Percentiles rank a stretch among this genome's conserved stretches.
Evolutionary conservation across 106 monocot genomes (phyloP).

Genomic region (Xerophyta viscosa): DNA sequence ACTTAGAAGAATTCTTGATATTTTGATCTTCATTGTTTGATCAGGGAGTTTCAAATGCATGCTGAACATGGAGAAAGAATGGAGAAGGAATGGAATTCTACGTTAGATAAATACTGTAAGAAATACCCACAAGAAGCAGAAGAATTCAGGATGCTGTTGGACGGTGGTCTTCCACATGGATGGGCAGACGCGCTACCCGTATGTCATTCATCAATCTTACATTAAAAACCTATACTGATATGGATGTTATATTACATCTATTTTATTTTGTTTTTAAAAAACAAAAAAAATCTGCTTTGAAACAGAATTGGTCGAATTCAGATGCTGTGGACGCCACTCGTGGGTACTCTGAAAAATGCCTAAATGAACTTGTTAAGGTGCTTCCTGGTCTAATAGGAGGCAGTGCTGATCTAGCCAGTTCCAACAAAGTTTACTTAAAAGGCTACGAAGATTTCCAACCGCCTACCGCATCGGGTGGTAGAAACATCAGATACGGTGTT

Average conservation of each 20-base stretch:
- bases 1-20: too few species aligned
- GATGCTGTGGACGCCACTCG: constrained; percentile 25
- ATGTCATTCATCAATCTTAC: neutral
- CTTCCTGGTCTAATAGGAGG: constrained; percentile 32
- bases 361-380: constrained; percentile 13
- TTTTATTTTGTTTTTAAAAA: too few species aligned
- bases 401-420: constrained; percentile 28
- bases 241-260: too few species aligned
- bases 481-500: constrained; percentile 26
- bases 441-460: constrained; percentile 20
- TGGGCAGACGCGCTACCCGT: constrained; percentile 22
- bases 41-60: constrained; percentile 19
- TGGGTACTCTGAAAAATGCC: constrained; percentile 27
- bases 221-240: too few species aligned
- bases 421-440: constrained; percentile 31
- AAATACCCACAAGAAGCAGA: constrained; percentile 26
- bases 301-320: constrained; percentile 14
- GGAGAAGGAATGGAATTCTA: constrained; percentile 21
- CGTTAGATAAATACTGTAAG: neutral
- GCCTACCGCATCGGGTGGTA: constrained; percentile 5
- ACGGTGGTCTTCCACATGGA: constrained; percentile 9
- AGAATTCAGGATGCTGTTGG: constrained; percentile 12
- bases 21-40: too few species aligned
- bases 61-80: constrained; percentile 13
- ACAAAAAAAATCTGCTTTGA: neutral